These are phyloP conservation scores for Phytophthora rubi DNA, from an alignment of 352 stramenopile genomes.

Conservation along the genomic window DNA sequence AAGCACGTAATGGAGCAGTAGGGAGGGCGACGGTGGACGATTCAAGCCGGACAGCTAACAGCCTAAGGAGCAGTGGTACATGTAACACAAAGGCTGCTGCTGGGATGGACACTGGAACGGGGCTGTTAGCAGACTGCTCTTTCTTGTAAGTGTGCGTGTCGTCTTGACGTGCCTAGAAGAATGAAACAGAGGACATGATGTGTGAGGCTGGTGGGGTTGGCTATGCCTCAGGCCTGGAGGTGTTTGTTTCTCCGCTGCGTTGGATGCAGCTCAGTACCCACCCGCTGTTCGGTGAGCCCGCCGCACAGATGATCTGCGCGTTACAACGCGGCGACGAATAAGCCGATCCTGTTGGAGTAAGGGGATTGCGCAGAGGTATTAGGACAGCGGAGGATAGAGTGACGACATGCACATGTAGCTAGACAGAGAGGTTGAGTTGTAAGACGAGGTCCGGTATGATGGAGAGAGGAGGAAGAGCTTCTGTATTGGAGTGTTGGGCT, in stretches of 20 bases:
- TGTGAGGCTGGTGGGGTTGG: not conserved
- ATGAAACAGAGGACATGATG: not conserved
- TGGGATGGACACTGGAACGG: slow-evolving; percentile 1
- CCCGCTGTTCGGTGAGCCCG: not conserved
- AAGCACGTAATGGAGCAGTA: slow-evolving; percentile 40
- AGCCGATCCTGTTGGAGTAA: not conserved
- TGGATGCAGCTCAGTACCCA: slow-evolving; percentile 8
- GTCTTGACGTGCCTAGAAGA: slow-evolving; percentile 10
- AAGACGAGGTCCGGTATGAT: too few relatives aligned
- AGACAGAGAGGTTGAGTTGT: too few relatives aligned
- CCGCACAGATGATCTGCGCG: slow-evolving; percentile 3
- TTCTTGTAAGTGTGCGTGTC: slow-evolving; percentile 12
- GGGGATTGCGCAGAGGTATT: too few relatives aligned
- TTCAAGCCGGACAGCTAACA: slow-evolving; percentile 16
- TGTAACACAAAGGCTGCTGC: not conserved
- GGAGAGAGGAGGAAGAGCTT: too few relatives aligned
- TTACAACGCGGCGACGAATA: slow-evolving; percentile 25
- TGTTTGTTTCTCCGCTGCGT: not conserved
- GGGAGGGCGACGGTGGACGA: not conserved
- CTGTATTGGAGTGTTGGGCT: too few relatives aligned
- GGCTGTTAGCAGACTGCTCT: slow-evolving; percentile 2
- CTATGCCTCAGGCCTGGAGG: too few relatives aligned
- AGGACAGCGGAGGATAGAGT: too few relatives aligned
- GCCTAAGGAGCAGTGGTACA: not conserved
- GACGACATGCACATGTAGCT: too few relatives aligned